phyloP scores from a whole-genome alignment of 169 alveolate genomes.

The Eimeria tenella region DNA sequence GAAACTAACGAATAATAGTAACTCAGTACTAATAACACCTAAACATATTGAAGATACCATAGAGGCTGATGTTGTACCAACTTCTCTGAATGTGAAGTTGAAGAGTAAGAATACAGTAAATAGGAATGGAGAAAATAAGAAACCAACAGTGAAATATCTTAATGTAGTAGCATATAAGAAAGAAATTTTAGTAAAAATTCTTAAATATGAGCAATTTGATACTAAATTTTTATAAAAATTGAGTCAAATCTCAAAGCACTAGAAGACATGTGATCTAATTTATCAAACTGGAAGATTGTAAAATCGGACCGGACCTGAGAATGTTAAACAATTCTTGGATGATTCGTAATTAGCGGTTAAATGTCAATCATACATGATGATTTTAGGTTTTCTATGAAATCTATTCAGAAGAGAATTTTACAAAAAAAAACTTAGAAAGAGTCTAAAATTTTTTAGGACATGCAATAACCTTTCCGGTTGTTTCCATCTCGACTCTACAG shows the following conservation, averaged over 20 bases:
- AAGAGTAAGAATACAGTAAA: too few relatives aligned
- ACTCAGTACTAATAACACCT: constrained; percentile 11
- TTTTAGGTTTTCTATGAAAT: neutral
- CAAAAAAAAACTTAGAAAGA: too few relatives aligned
- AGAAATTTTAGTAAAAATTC: neutral
- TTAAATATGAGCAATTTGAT: neutral
- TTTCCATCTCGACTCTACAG: neutral
- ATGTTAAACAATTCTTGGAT: constrained; percentile 28
- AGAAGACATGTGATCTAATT: constrained; percentile 9
- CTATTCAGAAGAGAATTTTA: neutral
- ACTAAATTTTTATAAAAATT: neutral
- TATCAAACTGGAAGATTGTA: neutral
- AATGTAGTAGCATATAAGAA: neutral
- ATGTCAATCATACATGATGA: neutral
- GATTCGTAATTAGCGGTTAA: constrained; percentile 7
- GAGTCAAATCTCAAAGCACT: neutral
- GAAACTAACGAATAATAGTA: neutral
- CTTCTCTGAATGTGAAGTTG: neutral
- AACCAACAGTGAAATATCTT: neutral
- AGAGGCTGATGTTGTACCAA: neutral
- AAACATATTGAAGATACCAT: neutral
- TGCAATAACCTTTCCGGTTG: neutral
- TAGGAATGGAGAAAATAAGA: too few relatives aligned
- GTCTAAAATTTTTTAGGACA: neutral
- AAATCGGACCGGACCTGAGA: constrained; percentile 32